Evolutionary conservation across 2,329 filamentous ascomycete genomes (phyloP), one percentile per base, ranked within the genome.

Genomic region (Botrytis cinerea): DNA sequence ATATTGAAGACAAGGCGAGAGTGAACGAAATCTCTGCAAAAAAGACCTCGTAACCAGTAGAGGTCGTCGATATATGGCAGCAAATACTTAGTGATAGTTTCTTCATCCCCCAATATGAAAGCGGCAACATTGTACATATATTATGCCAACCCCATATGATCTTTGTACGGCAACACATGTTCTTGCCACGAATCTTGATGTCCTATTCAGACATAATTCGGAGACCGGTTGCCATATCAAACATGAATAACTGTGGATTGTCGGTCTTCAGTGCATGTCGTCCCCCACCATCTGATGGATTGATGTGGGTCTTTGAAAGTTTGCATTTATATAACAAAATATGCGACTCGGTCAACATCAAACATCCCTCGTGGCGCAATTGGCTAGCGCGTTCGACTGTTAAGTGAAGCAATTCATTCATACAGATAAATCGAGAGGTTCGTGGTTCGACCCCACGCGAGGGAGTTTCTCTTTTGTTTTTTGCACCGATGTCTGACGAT

Each of bases 281-380:
- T 67, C 64, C 64, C 64, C 64, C 64, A 67, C 64, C 64, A 40
- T 51, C 45, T 67, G 48, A 22, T 54, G 32, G 25, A 54, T 48
- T 67, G 25, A 28, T 54, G 46, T 67, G 64, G 46, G 64, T 54
- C 64, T 54, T n/a, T 28, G 2, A 10, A 8, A 8, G 16, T 8
- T 40, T 22, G 46, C 1, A 25, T 20, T 20, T 67, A 67, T 67
- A 51, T 5, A 28, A 54, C 10, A 8, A 4, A 38, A 40, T 22
- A 28, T 22, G 14, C 1, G 3, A 0, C 0, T 35, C 8, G 46
- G 1, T n/a, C 32, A 40, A 3, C 46, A 67, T 67, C 46, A 67
- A 67, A 54, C 45, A 70, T 70, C 51, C 67, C 67, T 70, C 67
- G 67, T 70, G 67, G 67, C 67, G 67, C 67, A 68, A 68, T 68